Conservation (phyloP, 1,284 basidiomycete species). For the Moesziomyces parantarcticus region DNA sequence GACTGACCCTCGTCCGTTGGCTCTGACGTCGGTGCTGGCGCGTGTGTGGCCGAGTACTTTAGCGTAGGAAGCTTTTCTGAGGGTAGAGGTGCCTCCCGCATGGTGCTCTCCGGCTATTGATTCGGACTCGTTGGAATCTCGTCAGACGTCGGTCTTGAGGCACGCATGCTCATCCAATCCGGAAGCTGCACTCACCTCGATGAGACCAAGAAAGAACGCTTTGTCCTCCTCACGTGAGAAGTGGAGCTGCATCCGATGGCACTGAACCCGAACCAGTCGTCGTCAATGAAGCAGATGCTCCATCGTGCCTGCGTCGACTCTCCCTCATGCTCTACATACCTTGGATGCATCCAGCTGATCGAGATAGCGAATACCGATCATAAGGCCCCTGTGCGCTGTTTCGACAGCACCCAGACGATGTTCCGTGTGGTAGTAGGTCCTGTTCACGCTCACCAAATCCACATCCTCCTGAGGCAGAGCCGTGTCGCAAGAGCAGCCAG, state of each 20-base stretch:
- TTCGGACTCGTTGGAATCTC: no score
- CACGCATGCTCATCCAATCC: not conserved
- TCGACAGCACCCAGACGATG: conserved; percentile 19
- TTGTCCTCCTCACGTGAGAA: conserved; percentile 28
- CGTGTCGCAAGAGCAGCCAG: not conserved
- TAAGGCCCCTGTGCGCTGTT: conserved; percentile 10
- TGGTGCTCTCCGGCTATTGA: no score
- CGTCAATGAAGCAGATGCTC: not conserved
- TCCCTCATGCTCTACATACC: conserved; percentile 6
- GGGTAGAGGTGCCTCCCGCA: no score
- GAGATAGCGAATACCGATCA: conserved; percentile 23
- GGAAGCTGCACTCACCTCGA: conserved; percentile 19
- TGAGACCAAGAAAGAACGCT: conserved; percentile 20
- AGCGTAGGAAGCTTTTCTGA: no score
- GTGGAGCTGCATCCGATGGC: conserved; percentile 24
- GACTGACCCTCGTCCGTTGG: no score
- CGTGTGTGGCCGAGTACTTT: no score
- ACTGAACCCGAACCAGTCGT: not conserved
- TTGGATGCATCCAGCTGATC: conserved; percentile 15
- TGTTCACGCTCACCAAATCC: conserved; percentile 25
- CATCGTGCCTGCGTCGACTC: not conserved
- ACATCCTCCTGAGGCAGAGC: conserved; percentile 19
- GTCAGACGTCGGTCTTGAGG: not conserved
- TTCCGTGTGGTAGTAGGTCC: conserved; percentile 16
- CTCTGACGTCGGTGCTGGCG: no score